These are phyloP conservation scores for Gastrolobium villosum DNA, from an alignment of 306 rosid species.

Conservation along the genomic window DNA sequence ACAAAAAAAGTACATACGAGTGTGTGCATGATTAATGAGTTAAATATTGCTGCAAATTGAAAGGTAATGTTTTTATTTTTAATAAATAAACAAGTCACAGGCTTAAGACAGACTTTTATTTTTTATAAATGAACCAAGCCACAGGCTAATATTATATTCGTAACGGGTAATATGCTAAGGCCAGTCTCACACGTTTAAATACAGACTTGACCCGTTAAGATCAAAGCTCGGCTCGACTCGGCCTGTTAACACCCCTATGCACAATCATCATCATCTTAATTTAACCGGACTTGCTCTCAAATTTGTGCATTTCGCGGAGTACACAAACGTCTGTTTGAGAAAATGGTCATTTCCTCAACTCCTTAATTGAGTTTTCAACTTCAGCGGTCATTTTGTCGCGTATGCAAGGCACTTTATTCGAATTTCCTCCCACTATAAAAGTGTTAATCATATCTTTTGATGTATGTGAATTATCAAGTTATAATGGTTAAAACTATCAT, in stretches of 20 bases:
- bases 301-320: not conserved
- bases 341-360: not conserved
- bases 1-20: too few species aligned
- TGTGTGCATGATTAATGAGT: too few species aligned
- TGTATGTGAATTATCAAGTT: constrained; percentile 3
- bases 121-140: too few species aligned
- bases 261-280: not conserved
- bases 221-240: too few species aligned
- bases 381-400: constrained; percentile 11
- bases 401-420: constrained; percentile 19
- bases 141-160: too few species aligned
- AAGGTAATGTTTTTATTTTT: too few species aligned
- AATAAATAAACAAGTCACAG: too few species aligned
- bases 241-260: not conserved
- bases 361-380: not conserved
- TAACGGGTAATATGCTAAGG: too few species aligned
- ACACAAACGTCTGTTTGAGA: not conserved
- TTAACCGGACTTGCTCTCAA: not conserved
- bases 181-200: too few species aligned
- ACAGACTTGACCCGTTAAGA: too few species aligned
- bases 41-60: too few species aligned
- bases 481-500: not conserved
- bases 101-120: too few species aligned
- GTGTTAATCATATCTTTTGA: constrained; percentile 8
- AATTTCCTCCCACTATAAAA: not conserved